Evolutionary conservation across 2,329 filamentous ascomycete species (phyloP), one percentile per base, ranked within the genome.

Genomic region (Neoascochyta sp.): DNA sequence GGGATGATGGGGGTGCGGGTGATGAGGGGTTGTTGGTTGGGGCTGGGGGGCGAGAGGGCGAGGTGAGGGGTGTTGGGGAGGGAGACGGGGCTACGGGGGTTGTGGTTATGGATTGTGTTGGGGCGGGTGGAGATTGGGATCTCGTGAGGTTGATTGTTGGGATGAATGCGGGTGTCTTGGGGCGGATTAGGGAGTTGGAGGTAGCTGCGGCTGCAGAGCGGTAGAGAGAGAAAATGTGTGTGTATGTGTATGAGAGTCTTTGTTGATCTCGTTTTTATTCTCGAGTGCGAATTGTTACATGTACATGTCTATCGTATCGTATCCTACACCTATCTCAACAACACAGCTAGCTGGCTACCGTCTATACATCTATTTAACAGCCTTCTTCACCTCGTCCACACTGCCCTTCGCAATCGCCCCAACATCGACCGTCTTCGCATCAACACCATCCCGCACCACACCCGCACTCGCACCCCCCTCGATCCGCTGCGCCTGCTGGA

Each of bases 71-170:
- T 80, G 83, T 24, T 14, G 41, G 44, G 27, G 24, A 14, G 7
- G 58, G 58, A 2, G 80, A 87, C 52, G 88, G 83, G 16, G 75
- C 79, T 5, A 93, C 89, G 1, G 92, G 92, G 4, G 79, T 96
- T 36, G 80, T 96, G 24, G 83, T 96, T 15, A 92, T 84, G 40
- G 92, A 98, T 63, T 95, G 86, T 86, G 89, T 95, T 28, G 92
- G 92, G 3, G 70, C 80, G 39, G 74, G 81, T 41, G 88, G 82
- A 1, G 84, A 96, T 64, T 98, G 90, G 90, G 88, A 95, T 66
- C 64, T 96, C 32, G 78, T 93, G 19, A 76, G 81, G 43, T 85
- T 86, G 63, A 82, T 95, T 50, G 81, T 96, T 5, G 89, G 86
- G 5, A 89, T 94, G 86, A 98, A 98, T 59, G 77, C 83, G 14